Evolutionary conservation across 2,329 filamentous ascomycete genomes (phyloP), one percentile per base, ranked within the genome.

Genomic region (Didymella exigua): DNA sequence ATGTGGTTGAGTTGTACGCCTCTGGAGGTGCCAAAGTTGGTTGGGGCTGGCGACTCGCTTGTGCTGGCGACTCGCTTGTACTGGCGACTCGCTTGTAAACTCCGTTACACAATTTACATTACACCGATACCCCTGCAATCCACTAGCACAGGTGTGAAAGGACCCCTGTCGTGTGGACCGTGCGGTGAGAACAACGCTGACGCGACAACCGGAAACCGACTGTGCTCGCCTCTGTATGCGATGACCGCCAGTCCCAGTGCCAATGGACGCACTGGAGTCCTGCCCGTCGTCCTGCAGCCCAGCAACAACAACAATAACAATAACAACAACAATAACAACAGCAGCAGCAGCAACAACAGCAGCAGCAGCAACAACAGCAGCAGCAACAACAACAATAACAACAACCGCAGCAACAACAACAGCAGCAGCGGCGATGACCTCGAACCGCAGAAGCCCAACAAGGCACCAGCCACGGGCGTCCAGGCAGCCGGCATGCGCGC

Each of bases 401-500:
- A n/a, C n/a, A n/a, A n/a, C n/a, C n/a, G n/a, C 36, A n/a, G 19
- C 5, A 14, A 49, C 60, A 56, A 26, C 38, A 56, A 34, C 44
- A 58, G 63, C 51, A 50, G n/a, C 37, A 6, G 13, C 49, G 11
- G 43, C 58, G 53, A 58, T 54, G 61, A 65, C n/a, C 50, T 58
- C 26, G 60, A 61, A 31, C 58, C 66, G 9, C 65, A 65, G 26
- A 73, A 71, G 47, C 81, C 82, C 50, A 79, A 79, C 56, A 82
- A 84, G 60, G 83, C 79, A 54, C 83, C 85, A 13, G 82, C 83
- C 11, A 87, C 85, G 14, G 92, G 90, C 42, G 89, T 90, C n/a
- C 92, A 90, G 19, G 92, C 92, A 4, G 92, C 92, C 19, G 86
- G 90, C 34, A 89, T 92, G 60, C 89, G 93, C 41, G 93, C 92